Evolutionary conservation across 306 rosid genomes (phyloP), one percentile per base, ranked within the genome.

Genomic region (Begonia peltatifolia): DNA sequence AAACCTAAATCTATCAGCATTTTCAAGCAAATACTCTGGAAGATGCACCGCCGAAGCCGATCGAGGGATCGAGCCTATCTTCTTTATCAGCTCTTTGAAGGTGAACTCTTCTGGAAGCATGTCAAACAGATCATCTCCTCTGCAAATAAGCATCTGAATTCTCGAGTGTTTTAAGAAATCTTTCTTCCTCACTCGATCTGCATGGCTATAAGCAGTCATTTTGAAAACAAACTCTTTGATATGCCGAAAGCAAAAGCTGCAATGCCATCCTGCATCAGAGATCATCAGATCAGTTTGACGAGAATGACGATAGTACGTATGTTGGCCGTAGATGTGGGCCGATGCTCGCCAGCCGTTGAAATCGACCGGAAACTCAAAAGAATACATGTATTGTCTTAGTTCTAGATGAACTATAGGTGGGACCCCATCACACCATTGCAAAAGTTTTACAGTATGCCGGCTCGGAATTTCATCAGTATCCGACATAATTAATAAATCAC

Each of bases 221-320:
- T 90, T 90, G 63, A 90, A 86, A 56, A 73, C 88, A 62, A 86
- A 80, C 30, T 90, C 99, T 4, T 74, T 54, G 55, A 90, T 74
- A 42, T 54, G 38, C 56, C 76, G 73, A 67, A 90, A 86, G 71
- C 94, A 90, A 48, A 90, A 90, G 84, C 92, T 83, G 65, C 95
- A 90, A 52, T 90, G 99, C 95, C 95, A 90, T 50, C 99, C 95
- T 12, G 94, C 84, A 59, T 90, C 94, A 0, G 95, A 79, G 42
- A 90, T 58, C 38, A 86, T 55, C 10, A 69, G 25, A 48, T 83
- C 54, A 0, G 82, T 65, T 56, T 71, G 86, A 20, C 94, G 87
- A 0, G 85, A 79, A 67, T 90, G 99, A 42, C 66, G 67, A 49
- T 86, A 90, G 1, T 10, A 68, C n/a, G 87, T 76, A 15, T 60